A percentile compares a stretch with the other conserved stretches of the same genome.
These are phyloP conservation scores for Metschnikowia drakensbergensis DNA, from an alignment of 805 yeast species.

Conservation along the genomic window DNA sequence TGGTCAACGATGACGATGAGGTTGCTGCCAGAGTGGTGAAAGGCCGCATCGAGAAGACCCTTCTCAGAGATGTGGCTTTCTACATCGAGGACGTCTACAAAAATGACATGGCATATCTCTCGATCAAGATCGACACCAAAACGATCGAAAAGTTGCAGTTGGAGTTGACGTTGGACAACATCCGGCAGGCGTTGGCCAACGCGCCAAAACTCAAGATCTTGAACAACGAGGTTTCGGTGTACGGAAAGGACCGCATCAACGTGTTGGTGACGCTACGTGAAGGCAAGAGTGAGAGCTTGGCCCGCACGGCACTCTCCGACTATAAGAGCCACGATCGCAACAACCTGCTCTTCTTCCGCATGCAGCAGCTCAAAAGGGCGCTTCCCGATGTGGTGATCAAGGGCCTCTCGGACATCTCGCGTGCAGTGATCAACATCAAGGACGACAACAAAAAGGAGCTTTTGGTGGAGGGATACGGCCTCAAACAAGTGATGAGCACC, in stretches of 20 bases:
- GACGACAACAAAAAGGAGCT: conserved; percentile 85
- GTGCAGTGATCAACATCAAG: conserved; percentile 93
- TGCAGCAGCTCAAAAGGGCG: conserved; percentile 83
- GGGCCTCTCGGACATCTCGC: conserved; percentile 84
- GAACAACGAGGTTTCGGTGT: conserved; percentile 63
- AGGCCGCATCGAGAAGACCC: conserved; percentile 93
- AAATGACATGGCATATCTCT: conserved; percentile 70
- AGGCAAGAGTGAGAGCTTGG: conserved; percentile 33
- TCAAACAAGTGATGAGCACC: conserved; percentile 93
- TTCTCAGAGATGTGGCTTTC: conserved; percentile 78
- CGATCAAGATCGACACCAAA: conserved; percentile 74
- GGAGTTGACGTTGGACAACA: conserved; percentile 81
- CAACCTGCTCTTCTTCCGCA: conserved; percentile 71
- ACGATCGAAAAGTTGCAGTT: conserved; percentile 88
- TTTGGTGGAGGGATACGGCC: conserved; percentile 95
- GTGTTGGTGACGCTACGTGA: conserved; percentile 50
- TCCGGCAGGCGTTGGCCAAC: conserved; percentile 71
- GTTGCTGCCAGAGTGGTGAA: conserved; percentile 98
- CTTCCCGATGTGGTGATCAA: conserved; percentile 87
- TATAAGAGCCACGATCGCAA: conserved; percentile 35
- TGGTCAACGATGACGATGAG: conserved; percentile 91
- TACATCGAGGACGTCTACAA: conserved; percentile 93
- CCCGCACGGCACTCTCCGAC: conserved; percentile 33
- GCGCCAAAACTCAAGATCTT: conserved; percentile 90
- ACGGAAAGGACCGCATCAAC: conserved; percentile 62